Conservation (phyloP, 202 grass and related monocot species). For the Brachypodium distachyon region DNA sequence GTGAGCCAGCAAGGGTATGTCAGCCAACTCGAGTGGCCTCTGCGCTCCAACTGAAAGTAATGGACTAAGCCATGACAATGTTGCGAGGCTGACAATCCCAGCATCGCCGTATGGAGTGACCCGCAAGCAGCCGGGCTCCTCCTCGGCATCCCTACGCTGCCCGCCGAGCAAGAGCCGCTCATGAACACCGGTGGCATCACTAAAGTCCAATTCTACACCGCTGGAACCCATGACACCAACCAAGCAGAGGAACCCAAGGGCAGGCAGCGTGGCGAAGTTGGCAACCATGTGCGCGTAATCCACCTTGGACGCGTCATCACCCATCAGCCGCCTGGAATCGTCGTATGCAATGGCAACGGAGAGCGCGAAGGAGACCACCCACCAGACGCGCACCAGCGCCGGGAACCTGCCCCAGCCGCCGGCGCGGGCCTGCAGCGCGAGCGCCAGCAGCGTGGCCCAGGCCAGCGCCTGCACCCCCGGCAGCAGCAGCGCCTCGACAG, state of each 20-base stretch:
- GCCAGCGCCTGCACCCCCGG: slow-evolving; percentile 50
- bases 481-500: slow-evolving; percentile 27
- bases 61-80: slow-evolving; percentile 62
- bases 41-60: slow-evolving; percentile 68
- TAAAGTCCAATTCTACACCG: slow-evolving; percentile 42
- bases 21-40: slow-evolving; percentile 68
- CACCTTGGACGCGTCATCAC: neutral
- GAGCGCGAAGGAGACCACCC: slow-evolving; percentile 71
- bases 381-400: slow-evolving; percentile 72
- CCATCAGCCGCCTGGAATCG: slow-evolving; percentile 34
- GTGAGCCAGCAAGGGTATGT: slow-evolving; percentile 73
- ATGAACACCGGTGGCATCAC: slow-evolving; percentile 22
- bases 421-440: slow-evolving; percentile 43
- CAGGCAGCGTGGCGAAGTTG: slow-evolving; percentile 62
- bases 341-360: slow-evolving; percentile 49
- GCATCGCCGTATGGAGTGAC: slow-evolving; percentile 71
- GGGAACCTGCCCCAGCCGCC: slow-evolving; percentile 48
- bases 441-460: slow-evolving; percentile 49
- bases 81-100: slow-evolving; percentile 70
- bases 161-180: slow-evolving; percentile 51
- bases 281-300: slow-evolving; percentile 53
- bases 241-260: slow-evolving; percentile 72
- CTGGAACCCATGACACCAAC: slow-evolving; percentile 60
- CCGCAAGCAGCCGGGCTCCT: slow-evolving; percentile 57
- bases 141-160: slow-evolving; percentile 40